A percentile compares a stretch with the other conserved stretches of the same genome.
Evolutionary conservation across 1,284 basidiomycete species (phyloP).

Genomic region (Moesziomyces parantarcticus): DNA sequence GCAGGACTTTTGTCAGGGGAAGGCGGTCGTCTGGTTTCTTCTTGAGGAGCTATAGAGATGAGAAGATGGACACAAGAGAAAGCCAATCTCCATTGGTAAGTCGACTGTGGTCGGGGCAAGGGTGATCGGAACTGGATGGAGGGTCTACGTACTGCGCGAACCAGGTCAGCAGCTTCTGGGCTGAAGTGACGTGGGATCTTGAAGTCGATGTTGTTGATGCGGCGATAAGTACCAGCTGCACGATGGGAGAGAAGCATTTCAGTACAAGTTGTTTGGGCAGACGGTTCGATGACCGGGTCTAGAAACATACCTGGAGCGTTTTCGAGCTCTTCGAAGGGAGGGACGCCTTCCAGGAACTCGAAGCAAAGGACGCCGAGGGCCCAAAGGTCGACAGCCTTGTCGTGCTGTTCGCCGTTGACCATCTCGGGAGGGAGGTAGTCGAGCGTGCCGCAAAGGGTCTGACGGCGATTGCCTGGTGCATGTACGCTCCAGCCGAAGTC

Average conservation of each 20-base stretch:
- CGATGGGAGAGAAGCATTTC: neutral
- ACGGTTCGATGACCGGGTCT: neutral
- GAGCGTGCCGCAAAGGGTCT: conserved; percentile 91
- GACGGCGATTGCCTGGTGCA: conserved; percentile 87
- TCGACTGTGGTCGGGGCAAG: too few species aligned
- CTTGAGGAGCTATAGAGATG: conserved; percentile 78
- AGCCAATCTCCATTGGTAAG: neutral
- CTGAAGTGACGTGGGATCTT: conserved; percentile 58
- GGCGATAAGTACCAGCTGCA: conserved; percentile 50
- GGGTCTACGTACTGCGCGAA: conserved; percentile 42
- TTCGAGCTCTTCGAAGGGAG: conserved; percentile 85
- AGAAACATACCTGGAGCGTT: conserved; percentile 76
- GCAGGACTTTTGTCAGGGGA: conserved; percentile 81
- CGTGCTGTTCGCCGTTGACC: conserved; percentile 89
- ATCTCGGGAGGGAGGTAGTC: conserved; percentile 99
- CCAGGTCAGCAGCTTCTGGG: conserved; percentile 53
- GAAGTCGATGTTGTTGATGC: conserved; percentile 61
- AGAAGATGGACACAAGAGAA: neutral
- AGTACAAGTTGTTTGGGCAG: neutral
- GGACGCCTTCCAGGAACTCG: conserved; percentile 90
- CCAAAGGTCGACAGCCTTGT: conserved; percentile 93
- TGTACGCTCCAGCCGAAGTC: conserved; percentile 99
- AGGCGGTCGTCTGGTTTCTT: conserved; percentile 86
- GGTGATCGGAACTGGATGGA: neutral
- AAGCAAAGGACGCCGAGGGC: conserved; percentile 94